phyloP scores from a whole-genome alignment of 2,329 filamentous ascomycete species.

The Capronia coronata region DNA sequence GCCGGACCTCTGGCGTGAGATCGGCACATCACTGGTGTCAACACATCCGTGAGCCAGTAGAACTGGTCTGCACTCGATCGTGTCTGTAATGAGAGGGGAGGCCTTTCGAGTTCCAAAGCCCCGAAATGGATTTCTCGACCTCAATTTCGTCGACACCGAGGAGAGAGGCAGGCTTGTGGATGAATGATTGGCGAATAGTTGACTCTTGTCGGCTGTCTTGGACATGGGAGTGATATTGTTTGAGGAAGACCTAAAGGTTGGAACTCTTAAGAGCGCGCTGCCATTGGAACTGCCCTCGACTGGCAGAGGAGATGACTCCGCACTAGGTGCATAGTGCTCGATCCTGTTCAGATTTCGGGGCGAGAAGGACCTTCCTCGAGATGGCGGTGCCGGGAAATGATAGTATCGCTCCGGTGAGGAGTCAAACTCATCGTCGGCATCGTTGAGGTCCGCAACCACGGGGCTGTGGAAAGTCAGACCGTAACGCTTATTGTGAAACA shows the following conservation, averaged over 20 bases:
- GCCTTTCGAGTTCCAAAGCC: constrained; percentile 8
- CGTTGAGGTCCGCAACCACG: constrained; percentile 6
- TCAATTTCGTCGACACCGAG: neutral
- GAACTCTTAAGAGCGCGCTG: constrained; percentile 1
- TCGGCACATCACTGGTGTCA: neutral
- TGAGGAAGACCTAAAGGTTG: constrained; percentile 12
- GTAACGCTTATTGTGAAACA: constrained; percentile 6
- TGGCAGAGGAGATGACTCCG: neutral
- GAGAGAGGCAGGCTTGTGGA: neutral
- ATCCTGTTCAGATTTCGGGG: constrained; percentile 1
- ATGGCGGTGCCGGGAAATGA: neutral
- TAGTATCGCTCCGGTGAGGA: neutral
- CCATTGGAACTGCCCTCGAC: neutral
- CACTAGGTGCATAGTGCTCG: neutral
- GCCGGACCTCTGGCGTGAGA: neutral
- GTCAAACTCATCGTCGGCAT: constrained; percentile 14
- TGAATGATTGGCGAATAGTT: neutral
- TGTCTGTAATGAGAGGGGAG: constrained; percentile 2
- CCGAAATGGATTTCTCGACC: constrained; percentile 12
- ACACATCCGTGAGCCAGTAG: neutral
- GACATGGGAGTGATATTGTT: constrained; percentile 3
- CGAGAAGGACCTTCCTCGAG: constrained; percentile 12
- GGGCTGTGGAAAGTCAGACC: constrained; percentile 4
- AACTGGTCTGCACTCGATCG: neutral
- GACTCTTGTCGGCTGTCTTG: neutral